Conservation (phyloP, 2,329 filamentous ascomycete species). For the Cordyceps tenuipes region DNA sequence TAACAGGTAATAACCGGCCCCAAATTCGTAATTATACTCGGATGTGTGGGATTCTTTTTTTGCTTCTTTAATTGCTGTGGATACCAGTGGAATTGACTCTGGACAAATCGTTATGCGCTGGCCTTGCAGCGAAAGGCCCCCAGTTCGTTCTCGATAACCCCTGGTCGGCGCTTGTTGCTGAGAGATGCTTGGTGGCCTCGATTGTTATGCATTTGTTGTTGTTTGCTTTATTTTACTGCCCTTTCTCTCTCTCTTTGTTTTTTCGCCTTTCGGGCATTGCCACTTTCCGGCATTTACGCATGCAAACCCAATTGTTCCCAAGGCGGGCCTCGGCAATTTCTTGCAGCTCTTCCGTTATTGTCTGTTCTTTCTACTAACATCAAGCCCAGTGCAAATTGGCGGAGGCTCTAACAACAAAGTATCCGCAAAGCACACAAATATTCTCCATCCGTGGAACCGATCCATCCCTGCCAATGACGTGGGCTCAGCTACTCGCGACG, state of each 20-base stretch:
- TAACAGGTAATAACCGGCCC: not conserved
- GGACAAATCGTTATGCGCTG: constrained; percentile 10
- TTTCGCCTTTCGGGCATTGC: not conserved
- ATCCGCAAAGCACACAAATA: not conserved
- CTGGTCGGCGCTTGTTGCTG: not conserved
- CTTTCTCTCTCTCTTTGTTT: no score
- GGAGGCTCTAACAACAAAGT: no score
- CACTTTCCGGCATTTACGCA: no score
- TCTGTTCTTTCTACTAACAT: no score
- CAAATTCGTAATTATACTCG: not conserved
- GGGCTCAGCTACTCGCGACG: not conserved
- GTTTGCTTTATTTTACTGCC: not conserved
- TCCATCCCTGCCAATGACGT: not conserved
- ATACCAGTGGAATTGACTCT: constrained; percentile 7
- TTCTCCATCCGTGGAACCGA: not conserved
- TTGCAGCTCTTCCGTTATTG: no score
- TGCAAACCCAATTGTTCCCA: no score
- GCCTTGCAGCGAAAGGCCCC: not conserved
- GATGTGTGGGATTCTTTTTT: not conserved
- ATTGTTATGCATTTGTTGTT: not conserved
- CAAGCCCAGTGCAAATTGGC: no score
- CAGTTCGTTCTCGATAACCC: not conserved
- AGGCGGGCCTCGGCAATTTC: no score
- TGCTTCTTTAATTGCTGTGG: constrained; percentile 7
- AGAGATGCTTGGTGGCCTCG: not conserved